A percentile compares a stretch with the other conserved stretches of the same genome.
phyloP scores from a whole-genome alignment of 1,284 basidiomycete genomes.

The Trametes sp. region DNA sequence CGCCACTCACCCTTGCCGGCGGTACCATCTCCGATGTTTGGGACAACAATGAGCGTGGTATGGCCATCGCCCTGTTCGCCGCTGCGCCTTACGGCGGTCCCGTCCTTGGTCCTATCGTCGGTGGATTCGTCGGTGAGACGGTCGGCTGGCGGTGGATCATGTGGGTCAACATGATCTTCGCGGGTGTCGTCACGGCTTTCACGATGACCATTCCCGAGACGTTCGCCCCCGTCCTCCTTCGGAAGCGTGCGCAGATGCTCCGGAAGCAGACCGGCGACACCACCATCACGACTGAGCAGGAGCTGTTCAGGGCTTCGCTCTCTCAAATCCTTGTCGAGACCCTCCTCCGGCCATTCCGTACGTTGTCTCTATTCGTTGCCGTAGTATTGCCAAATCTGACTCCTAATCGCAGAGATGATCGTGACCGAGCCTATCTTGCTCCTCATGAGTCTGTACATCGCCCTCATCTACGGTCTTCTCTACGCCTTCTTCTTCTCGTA shows the following conservation, averaged over 20 bases:
- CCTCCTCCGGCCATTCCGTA: slow-evolving; percentile 54
- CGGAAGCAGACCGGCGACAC: slow-evolving; percentile 52
- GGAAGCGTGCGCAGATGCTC: slow-evolving; percentile 36
- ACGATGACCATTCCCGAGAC: slow-evolving; percentile 60
- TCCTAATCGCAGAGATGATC: slow-evolving; percentile 55
- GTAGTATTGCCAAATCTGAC: neutral
- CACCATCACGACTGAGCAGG: slow-evolving; percentile 65
- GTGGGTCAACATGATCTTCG: slow-evolving; percentile 61
- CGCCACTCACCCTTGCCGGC: slow-evolving; percentile 68
- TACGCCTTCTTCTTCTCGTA: slow-evolving; percentile 66
- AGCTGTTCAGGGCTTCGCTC: slow-evolving; percentile 65
- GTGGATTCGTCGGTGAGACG: slow-evolving; percentile 54
- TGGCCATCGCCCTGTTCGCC: slow-evolving; percentile 67
- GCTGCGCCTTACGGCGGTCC: slow-evolving; percentile 73
- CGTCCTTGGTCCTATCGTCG: slow-evolving; percentile 66
- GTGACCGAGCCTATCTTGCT: slow-evolving; percentile 71
- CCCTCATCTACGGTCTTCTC: slow-evolving; percentile 71
- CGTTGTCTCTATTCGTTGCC: slow-evolving; percentile 7
- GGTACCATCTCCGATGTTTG: slow-evolving; percentile 75
- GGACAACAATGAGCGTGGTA: slow-evolving; percentile 64
- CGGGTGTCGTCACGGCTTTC: slow-evolving; percentile 53
- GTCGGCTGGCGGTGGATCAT: slow-evolving; percentile 56
- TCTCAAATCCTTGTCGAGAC: slow-evolving; percentile 53
- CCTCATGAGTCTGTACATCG: slow-evolving; percentile 72
- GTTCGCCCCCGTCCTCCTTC: slow-evolving; percentile 60